Base-by-base conservation (phyloP, 257 asterid genomes). In the Nicotiana undulata region DNA sequence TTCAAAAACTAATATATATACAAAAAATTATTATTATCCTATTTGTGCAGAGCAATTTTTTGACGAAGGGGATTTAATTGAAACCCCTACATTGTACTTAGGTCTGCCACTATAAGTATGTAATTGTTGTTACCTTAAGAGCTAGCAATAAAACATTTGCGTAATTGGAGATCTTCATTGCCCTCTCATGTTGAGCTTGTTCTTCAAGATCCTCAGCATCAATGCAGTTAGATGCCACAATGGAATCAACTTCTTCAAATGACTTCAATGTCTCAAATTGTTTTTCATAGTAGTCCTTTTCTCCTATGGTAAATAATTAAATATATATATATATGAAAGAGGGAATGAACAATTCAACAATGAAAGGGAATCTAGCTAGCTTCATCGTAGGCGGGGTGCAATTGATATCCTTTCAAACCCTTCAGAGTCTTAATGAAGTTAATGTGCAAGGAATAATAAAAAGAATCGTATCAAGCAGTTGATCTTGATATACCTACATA, bases 161-260 rank as follows among this genome's bases (percentile, higher is more conserved):
- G 74, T 86, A 95, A 74, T 93, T 95, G 26, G 99, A 95, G 55
- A 92, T 91, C 85, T 12, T 89, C 99, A 95, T 95, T 22, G 99
- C 99, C 84, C 87, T 86, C 90, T 95, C 98, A 2, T 95, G 91
- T 56, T 90, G 90, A 49, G 82, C 83, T 86, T 86, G 91, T 84
- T 93, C 97, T 72, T 85, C 92, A 15, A 76, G 67, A 85, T 90
- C 96, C 26, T 90, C 97, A 63, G 88, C 92, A 18, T 89, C 92
- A n/a, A 82, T 37, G 56, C 80, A 82, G 55, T 88, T 91, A 55
- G 97, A 51, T 53, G 85, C 67, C 64, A 81, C 90, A 77, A 86
- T 77, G 13, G 83, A 52, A 83, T 95, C 98, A 49, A 89, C 97
- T 40, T 85, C 94, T 83, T 92, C 94, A 80, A 95, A 95, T 44